Conservation (phyloP, 208 protist genomes). For the Spongospora subterranea region DNA sequence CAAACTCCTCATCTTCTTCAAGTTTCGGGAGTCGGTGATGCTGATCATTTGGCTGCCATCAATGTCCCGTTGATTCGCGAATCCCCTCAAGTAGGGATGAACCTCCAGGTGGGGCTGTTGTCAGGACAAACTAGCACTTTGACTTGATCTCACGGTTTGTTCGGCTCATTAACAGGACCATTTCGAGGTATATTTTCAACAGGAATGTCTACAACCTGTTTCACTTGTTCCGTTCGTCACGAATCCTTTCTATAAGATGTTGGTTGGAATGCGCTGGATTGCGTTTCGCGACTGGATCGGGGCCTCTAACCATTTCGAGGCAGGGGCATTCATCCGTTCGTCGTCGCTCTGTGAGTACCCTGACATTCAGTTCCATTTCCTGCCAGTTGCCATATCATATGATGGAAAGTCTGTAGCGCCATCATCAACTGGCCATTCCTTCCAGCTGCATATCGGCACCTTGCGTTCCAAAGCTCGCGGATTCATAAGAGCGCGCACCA, state of each 20-base stretch:
- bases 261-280: conserved; percentile 60
- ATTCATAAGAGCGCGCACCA: conserved; percentile 21
- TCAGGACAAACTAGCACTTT: too few species aligned
- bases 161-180: too few species aligned
- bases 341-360: conserved; percentile 58
- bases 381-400: conserved; percentile 68
- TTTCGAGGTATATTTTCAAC: conserved; percentile 65
- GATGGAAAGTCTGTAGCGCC: conserved; percentile 59
- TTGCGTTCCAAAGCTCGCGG: conserved; percentile 57
- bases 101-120: too few species aligned
- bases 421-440: conserved; percentile 25
- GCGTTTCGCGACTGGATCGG: conserved; percentile 51
- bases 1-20: conserved; percentile 64
- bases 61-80: conserved; percentile 58
- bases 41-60: conserved; percentile 12
- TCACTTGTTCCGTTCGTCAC: conserved; percentile 61
- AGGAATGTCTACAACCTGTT: conserved; percentile 64
- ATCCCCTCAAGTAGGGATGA: conserved; percentile 52
- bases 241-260: neutral
- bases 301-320: conserved; percentile 68
- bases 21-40: conserved; percentile 61
- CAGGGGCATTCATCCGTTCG: conserved; percentile 61
- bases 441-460: conserved; percentile 61
- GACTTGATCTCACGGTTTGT: too few species aligned
- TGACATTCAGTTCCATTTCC: conserved; percentile 68